Conservation (phyloP, 202 grass and related monocot genomes). For the Digitaria exilis region DNA sequence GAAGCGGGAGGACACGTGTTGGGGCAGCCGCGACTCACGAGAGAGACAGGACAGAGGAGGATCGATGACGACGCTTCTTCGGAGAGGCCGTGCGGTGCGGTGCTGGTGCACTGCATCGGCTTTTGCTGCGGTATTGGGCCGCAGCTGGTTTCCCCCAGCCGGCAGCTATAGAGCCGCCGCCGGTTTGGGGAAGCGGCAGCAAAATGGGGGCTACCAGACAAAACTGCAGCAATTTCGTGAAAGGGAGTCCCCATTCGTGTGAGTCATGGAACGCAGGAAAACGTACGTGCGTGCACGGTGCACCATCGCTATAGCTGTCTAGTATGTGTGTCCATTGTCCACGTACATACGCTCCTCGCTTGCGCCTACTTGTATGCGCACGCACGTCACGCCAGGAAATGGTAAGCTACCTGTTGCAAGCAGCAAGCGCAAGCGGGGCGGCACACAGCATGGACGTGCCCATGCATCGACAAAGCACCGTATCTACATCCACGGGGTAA, state of each 20-base stretch:
- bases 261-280: background rate
- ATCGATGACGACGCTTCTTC: too few species aligned
- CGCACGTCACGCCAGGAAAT: background rate
- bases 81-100: too few species aligned
- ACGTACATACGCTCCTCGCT: too few species aligned
- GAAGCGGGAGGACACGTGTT: conserved; percentile 40
- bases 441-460: background rate
- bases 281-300: background rate
- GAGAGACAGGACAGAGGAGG: too few species aligned
- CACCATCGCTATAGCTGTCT: background rate
- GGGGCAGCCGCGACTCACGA: background rate
- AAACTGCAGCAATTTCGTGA: background rate
- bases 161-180: background rate
- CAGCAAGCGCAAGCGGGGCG: background rate
- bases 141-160: conserved; percentile 6
- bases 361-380: background rate
- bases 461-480: background rate
- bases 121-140: background rate
- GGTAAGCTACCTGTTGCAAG: background rate
- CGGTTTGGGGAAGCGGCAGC: too few species aligned
- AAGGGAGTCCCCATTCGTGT: background rate
- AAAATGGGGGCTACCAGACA: background rate
- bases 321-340: too few species aligned
- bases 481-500: background rate
- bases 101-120: background rate